Evolutionary conservation across 75 land plant genomes (phyloP).

Genomic region (Larix kaempferi): DNA sequence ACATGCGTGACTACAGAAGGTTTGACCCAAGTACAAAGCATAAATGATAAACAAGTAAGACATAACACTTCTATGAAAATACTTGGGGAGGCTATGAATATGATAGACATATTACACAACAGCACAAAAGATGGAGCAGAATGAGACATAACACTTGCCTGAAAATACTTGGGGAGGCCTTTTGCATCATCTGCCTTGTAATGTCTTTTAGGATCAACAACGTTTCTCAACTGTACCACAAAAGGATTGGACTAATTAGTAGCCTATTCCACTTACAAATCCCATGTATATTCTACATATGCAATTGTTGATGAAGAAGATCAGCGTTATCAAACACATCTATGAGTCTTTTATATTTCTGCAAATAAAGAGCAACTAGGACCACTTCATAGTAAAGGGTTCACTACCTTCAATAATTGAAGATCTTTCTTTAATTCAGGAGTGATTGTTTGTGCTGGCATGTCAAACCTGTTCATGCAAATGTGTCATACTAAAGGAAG

Average conservation of each 20-base stretch:
- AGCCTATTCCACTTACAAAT: background rate
- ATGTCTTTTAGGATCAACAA: slow-evolving; percentile 92
- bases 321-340: background rate
- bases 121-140: background rate
- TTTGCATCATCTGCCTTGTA: slow-evolving; percentile 85
- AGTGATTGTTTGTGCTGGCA: slow-evolving; percentile 81
- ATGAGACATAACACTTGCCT: slow-evolving; percentile 36
- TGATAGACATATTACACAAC: background rate
- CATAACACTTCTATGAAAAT: background rate
- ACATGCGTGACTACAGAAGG: background rate
- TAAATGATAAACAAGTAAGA: background rate
- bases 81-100: background rate
- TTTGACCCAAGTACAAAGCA: background rate
- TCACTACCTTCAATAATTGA: slow-evolving; percentile 69
- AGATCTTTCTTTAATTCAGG: slow-evolving; percentile 88
- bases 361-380: background rate
- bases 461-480: slow-evolving; percentile 64
- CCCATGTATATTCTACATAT: background rate
- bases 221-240: slow-evolving; percentile 64
- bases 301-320: background rate
- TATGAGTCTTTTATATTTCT: background rate
- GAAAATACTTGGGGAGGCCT: slow-evolving; percentile 82
- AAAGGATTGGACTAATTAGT: background rate
- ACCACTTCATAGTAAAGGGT: background rate
- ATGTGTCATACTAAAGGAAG: slow-evolving; percentile 4